These are phyloP conservation scores for Metschnikowia colocasiae DNA, from an alignment of 805 yeast genomes.

Conservation along the genomic window DNA sequence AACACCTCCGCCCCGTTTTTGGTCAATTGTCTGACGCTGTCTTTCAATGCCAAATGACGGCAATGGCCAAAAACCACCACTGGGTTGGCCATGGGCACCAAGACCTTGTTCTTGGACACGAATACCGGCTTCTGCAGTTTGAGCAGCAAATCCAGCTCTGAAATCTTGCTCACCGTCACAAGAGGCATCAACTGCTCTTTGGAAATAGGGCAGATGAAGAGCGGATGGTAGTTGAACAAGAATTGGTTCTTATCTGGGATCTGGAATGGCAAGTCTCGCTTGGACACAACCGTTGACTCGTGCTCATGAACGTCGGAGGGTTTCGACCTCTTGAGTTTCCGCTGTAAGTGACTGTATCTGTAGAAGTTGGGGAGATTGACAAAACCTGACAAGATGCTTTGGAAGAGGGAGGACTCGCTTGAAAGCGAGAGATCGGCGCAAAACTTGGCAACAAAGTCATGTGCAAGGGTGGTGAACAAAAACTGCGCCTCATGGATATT, in stretches of 20 bases:
- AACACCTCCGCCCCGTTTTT: constrained; percentile 38
- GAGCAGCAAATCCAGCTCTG: constrained; percentile 13
- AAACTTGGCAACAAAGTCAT: constrained; percentile 38
- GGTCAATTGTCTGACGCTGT: constrained; percentile 40
- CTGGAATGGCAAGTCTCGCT: constrained; percentile 40
- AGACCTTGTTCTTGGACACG: constrained; percentile 10
- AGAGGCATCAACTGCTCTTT: constrained; percentile 41
- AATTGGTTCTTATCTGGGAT: constrained; percentile 38
- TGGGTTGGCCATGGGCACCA: constrained; percentile 26
- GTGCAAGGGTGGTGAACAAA: constrained; percentile 34
- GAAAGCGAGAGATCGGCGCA: constrained; percentile 36
- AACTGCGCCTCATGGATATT: constrained; percentile 25
- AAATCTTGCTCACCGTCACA: constrained; percentile 9
- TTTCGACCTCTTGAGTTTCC: constrained; percentile 21
- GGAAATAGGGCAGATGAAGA: constrained; percentile 44
- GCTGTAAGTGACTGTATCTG: constrained; percentile 38
- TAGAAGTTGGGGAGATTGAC: constrained; percentile 41
- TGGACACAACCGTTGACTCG: constrained; percentile 16
- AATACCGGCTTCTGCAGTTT: constrained; percentile 12
- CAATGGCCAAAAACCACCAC: constrained; percentile 42
- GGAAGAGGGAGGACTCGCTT: constrained; percentile 40
- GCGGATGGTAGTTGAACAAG: constrained; percentile 41
- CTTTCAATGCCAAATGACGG: constrained; percentile 40
- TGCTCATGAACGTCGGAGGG: neutral
- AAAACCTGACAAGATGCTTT: constrained; percentile 37